These are phyloP conservation scores for Blattamonas nauphoetae DNA, from an alignment of 78 protist genomes.

Conservation along the genomic window DNA sequence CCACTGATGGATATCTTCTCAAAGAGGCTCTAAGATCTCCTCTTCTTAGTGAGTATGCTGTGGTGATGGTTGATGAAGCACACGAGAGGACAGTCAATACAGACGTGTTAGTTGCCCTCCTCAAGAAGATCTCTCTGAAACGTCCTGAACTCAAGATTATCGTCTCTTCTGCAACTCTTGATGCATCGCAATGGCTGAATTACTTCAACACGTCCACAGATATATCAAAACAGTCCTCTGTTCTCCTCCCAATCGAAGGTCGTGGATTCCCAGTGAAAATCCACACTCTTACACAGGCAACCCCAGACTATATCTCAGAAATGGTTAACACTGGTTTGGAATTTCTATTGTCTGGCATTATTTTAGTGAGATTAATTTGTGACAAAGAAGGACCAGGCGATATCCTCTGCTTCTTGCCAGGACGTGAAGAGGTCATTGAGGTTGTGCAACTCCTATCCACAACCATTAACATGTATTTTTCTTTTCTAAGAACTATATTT, in stretches of 20 bases:
- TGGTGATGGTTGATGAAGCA: constrained; percentile 89
- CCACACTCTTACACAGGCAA: too few relatives aligned
- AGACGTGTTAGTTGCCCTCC: constrained; percentile 36
- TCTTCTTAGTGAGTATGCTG: constrained; percentile 54
- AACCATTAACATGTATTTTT: not conserved
- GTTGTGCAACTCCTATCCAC: not conserved
- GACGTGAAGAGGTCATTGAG: not conserved
- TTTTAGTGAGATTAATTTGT: not conserved
- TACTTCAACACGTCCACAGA: too few relatives aligned
- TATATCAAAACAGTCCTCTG: too few relatives aligned
- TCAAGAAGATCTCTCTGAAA: constrained; percentile 19
- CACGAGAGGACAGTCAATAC: constrained; percentile 79
- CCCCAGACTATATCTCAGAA: too few relatives aligned
- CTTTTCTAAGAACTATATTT: not conserved
- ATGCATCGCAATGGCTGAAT: constrained; percentile 49
- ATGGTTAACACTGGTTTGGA: too few relatives aligned
- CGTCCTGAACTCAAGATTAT: constrained; percentile 61
- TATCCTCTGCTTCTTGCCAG: constrained; percentile 34
- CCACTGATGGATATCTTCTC: constrained; percentile 88
- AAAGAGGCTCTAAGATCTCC: constrained; percentile 74
- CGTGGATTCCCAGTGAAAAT: too few relatives aligned
- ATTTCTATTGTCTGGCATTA: too few relatives aligned
- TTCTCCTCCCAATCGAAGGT: too few relatives aligned
- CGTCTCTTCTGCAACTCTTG: constrained; percentile 81
- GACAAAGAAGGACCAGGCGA: constrained; percentile 21